Evolutionary conservation across 371 early-diverging fungal species (phyloP), one percentile per base, ranked within the genome.

Genomic region (Apophysomyces sp.): DNA sequence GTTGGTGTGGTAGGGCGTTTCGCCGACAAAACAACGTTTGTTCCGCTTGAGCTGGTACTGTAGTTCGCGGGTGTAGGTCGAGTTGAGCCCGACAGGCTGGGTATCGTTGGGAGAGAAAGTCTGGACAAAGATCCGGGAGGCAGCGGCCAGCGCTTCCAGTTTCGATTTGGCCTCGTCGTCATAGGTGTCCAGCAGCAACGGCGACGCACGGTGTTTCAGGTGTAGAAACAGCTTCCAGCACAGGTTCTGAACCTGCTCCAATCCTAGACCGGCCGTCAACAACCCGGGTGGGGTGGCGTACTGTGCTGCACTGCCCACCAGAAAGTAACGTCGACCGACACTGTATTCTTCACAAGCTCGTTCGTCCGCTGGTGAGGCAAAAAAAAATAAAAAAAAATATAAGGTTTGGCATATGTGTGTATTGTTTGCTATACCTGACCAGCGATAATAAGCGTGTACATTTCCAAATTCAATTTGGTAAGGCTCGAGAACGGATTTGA

Each of bases 221-320:
- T 54, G 55, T 3, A 75, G 52, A 15, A 59, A 63, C 26, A 78
- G 51, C 58, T 78, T 78, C 79, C 79, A 78, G 16, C 74, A 71
- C 7, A 78, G 28, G 34, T 75, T 78, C 26, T 68, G 70, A 4
- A 69, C 68, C 36, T 69, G 72, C 37, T 75, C 76, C 8, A 75
- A 51, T 26, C 66, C 66, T 0, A 68, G 49, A 40, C 71, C 72
- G 26, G 60, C 52, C 21, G 72, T 66, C 24, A 75, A 61, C 15
- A 76, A 31, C 7, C 71, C 73, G 1, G 64, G 64, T n/a, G 72
- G 79, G 11, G 57, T 62, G 16, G n/a, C 26, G 0, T 27, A 18
- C 55, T 78, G 79, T 8, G 76, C 67, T 12, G 79, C 72, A 44
- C 66, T 62, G 2, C 77, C 74, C 31, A 77, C 62, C n/a, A 77